phyloP scores from a whole-genome alignment of 2,329 filamentous ascomycete genomes.

The Colletotrichum endophyticum region DNA sequence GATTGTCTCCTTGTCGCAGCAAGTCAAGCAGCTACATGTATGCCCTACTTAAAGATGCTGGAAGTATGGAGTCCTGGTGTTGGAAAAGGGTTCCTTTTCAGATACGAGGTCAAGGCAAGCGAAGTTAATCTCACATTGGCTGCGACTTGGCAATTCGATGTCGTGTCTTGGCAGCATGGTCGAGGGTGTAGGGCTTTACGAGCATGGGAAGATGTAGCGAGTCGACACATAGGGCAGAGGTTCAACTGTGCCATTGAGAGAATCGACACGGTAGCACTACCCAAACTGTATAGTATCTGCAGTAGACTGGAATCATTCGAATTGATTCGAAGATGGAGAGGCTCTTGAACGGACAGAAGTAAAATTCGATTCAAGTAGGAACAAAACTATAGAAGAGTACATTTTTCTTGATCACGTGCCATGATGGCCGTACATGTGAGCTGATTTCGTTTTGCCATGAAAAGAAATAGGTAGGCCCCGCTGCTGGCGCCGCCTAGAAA shows the following conservation, averaged over 20 bases:
- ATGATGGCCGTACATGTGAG: background rate
- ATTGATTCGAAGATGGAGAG: background rate
- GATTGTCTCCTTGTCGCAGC: background rate
- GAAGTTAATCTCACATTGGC: background rate
- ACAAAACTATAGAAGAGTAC: background rate
- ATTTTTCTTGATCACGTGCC: background rate
- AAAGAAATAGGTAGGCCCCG: background rate
- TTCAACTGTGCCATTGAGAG: background rate
- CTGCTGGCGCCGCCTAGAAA: too few relatives aligned
- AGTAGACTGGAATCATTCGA: background rate
- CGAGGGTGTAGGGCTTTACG: background rate
- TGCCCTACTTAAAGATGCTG: background rate
- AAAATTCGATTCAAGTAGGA: background rate
- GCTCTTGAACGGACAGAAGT: background rate
- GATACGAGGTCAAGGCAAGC: background rate
- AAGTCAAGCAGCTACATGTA: background rate
- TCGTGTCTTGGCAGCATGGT: background rate
- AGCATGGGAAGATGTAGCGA: background rate
- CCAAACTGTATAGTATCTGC: background rate
- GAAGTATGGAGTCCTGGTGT: constrained; percentile 1
- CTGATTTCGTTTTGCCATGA: background rate
- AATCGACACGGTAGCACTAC: background rate
- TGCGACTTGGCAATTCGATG: background rate
- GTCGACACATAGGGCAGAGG: background rate
- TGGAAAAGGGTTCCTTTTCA: background rate